A percentile compares a stretch with the other conserved stretches of the same genome.
These are phyloP conservation scores for Apiospora malaysiana DNA, from an alignment of 2,329 filamentous ascomycete genomes.

Conservation along the genomic window DNA sequence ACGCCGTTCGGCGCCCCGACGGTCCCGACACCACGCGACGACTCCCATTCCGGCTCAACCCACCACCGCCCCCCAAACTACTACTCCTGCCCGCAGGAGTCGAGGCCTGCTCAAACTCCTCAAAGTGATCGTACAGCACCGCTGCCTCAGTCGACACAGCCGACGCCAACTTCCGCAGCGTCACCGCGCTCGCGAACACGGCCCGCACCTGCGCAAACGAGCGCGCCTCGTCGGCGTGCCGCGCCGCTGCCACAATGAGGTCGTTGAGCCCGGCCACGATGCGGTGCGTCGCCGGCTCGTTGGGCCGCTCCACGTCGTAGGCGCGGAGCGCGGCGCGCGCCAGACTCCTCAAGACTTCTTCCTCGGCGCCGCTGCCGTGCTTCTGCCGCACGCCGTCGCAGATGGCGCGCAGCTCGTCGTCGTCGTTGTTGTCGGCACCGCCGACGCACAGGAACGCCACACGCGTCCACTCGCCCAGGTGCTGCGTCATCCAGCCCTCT, in stretches of 20 bases:
- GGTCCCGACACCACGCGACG: background rate
- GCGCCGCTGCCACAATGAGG: background rate
- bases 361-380: background rate
- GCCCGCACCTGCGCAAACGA: background rate
- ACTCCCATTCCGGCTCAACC: background rate
- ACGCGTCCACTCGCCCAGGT: background rate
- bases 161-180: background rate
- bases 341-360: background rate
- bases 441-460: background rate
- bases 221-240: background rate
- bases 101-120: background rate
- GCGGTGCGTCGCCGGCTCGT: background rate
- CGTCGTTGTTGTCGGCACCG: too few species aligned
- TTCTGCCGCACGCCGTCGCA: background rate
- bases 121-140: background rate
- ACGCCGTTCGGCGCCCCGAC: background rate
- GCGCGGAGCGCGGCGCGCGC: background rate
- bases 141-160: background rate
- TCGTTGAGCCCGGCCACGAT: background rate
- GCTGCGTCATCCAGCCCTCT: background rate
- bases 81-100: background rate
- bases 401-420: background rate
- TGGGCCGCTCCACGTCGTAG: background rate
- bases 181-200: background rate
- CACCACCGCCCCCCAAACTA: background rate